Percentiles rank a stretch among this genome's conserved stretches.
phyloP scores from a whole-genome alignment of 2,329 filamentous ascomycete species.

The Hymenoscyphus scutula region DNA sequence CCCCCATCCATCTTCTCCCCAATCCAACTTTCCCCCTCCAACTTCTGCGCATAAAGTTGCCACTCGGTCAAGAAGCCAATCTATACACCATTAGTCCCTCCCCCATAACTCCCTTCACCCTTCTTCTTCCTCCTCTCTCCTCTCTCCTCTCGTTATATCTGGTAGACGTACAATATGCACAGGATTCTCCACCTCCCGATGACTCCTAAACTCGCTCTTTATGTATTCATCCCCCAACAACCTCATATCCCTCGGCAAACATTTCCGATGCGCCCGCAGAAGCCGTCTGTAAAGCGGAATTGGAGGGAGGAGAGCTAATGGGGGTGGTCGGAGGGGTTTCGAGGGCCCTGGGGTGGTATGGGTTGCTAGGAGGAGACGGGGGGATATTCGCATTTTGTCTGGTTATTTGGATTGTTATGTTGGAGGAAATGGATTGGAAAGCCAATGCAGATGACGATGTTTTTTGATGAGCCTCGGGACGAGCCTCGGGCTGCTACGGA shows the following conservation, averaged over 20 bases:
- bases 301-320: constrained; percentile 35
- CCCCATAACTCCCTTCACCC: too few species aligned
- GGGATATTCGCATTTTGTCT: constrained; percentile 27
- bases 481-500: constrained; percentile 11
- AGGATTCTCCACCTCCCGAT: constrained; percentile 82
- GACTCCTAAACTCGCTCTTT: constrained; percentile 86
- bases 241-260: constrained; percentile 71
- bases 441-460: background rate
- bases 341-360: constrained; percentile 25
- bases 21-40: constrained; percentile 84
- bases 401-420: background rate
- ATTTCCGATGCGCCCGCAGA: constrained; percentile 79
- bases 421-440: background rate
- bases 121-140: background rate
- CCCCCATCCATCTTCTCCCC: constrained; percentile 78
- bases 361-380: constrained; percentile 29
- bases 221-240: constrained; percentile 89
- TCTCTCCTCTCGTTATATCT: background rate
- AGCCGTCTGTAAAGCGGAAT: constrained; percentile 87
- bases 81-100: constrained; percentile 44
- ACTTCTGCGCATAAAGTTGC: constrained; percentile 89
- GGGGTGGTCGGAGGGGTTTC: constrained; percentile 28
- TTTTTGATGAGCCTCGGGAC: constrained; percentile 12
- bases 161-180: constrained; percentile 79
- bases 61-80: constrained; percentile 95